A percentile compares a stretch with the other conserved stretches of the same genome.
These are phyloP conservation scores for Globomyces pollinis-pini DNA, from an alignment of 192 early-diverging fungal genomes.

Conservation along the genomic window DNA sequence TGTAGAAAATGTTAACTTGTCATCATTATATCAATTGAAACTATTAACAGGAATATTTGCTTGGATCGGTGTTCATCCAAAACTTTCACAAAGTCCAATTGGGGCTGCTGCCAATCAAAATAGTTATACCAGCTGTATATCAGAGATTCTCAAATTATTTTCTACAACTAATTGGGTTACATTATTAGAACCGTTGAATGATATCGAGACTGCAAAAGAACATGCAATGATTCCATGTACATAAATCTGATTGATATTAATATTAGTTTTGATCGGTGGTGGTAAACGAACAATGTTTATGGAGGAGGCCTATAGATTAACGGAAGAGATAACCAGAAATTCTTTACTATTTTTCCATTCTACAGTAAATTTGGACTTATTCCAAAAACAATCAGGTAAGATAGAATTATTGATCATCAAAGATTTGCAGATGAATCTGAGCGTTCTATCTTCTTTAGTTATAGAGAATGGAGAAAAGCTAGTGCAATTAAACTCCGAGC, in stretches of 20 bases:
- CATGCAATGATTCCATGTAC: background rate
- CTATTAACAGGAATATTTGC: conserved; percentile 32
- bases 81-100: background rate
- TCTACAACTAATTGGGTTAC: background rate
- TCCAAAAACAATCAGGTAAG: too few species aligned
- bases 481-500: conserved; percentile 21
- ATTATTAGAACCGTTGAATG: background rate
- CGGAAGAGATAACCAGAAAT: conserved; percentile 42
- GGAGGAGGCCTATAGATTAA: conserved; percentile 5
- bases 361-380: background rate
- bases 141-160: background rate
- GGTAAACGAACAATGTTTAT: conserved; percentile 9
- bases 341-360: conserved; percentile 20
- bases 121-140: background rate
- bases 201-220: background rate
- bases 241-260: background rate
- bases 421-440: background rate
- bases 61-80: conserved; percentile 7
- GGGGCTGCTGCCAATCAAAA: background rate
- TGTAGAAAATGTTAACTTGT: background rate
- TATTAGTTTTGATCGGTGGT: background rate
- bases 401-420: background rate
- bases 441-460: background rate
- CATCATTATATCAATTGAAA: conserved; percentile 36
- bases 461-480: conserved; percentile 27